Percentiles rank a stretch among this genome's conserved stretches.
These are phyloP conservation scores for Pinus tabuliformis DNA, from an alignment of 75 land plant species.

Conservation along the genomic window DNA sequence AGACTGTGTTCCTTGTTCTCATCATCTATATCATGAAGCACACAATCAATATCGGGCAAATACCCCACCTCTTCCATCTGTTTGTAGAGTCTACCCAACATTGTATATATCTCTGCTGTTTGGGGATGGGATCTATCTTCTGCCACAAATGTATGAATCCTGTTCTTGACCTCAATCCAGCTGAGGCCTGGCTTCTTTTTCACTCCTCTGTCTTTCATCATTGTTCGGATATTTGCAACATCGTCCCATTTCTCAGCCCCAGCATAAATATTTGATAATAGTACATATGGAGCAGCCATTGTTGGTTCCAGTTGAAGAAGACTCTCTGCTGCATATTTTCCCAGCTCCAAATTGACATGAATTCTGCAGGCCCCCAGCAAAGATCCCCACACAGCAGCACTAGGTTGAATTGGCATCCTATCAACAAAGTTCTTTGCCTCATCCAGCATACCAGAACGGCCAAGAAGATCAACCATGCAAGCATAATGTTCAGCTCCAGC, in stretches of 20 bases:
- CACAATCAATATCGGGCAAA: conserved; percentile 11
- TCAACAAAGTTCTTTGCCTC: conserved; percentile 1
- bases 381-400: conserved; percentile 10
- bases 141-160: conserved; percentile 10
- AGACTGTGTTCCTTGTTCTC: conserved; percentile 11
- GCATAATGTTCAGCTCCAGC: conserved; percentile 11
- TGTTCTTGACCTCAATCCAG: conserved; percentile 13
- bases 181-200: conserved; percentile 15
- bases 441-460: conserved; percentile 15
- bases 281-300: conserved; percentile 21
- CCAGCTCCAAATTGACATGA: conserved; percentile 12
- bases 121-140: conserved; percentile 17
- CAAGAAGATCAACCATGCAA: conserved; percentile 21
- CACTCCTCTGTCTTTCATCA: conserved; percentile 24
- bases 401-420: conserved; percentile 17
- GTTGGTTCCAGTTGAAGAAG: conserved; percentile 5
- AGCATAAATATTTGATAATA: conserved; percentile 21
- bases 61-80: conserved; percentile 16
- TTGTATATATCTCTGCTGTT: conserved; percentile 9
- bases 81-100: conserved; percentile 5
- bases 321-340: conserved; percentile 11
- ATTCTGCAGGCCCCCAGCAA: conserved; percentile 17
- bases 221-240: conserved; percentile 16
- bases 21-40: conserved; percentile 14
- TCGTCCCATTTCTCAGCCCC: conserved; percentile 24